Evolutionary conservation across 83 land plant genomes (phyloP), one percentile per base, ranked within the genome.

Genomic region (Thuja plicata): DNA sequence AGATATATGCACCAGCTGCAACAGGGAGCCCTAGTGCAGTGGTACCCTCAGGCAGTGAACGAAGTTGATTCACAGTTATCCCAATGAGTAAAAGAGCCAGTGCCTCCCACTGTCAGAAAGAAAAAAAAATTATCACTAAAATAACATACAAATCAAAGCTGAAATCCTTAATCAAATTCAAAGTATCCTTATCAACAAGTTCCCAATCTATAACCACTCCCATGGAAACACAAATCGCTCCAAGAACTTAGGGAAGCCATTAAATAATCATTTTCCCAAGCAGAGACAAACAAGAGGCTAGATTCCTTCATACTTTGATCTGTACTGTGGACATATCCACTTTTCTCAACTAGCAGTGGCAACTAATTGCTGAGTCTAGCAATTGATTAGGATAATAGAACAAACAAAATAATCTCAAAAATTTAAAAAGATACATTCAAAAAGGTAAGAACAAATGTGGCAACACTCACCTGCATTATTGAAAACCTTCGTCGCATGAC

Each of bases 401-500:
- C 43, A 60, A 60, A 88, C 24, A 35, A 81, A 81, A 45, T 81
- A 40, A 40, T 81, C 24, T 41, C 84, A 82, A 82, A 82, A 38
- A 84, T 50, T 84, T 46, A 50, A 30, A 19, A 32, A 37, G 50
- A 3, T 62, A n/a, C 40, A 38, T 30, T 57, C 30, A 13, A 35
- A 86, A 62, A 9, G 38, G 30, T 57, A 38, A 11, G 11, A 87
- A 85, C 88, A 88, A 13, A 54, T 30, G 13, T 85, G 40, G 24
- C 37, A 50, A 48, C 79, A 80, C 90, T 89, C 45, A 94, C 99
- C 97, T 98, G 99, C 92, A 98, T 95, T 40, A 97, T 83, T 34
- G 97, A 94, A 90, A 98, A 98, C n/a, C 92, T 91, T 21, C 97
- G 94, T 88, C 90, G 94, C 99, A 98, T 98, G 88, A 98, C 92